These are phyloP conservation scores for Paramarasmius palmivorus DNA, from an alignment of 1,284 basidiomycete species.

Conservation along the genomic window DNA sequence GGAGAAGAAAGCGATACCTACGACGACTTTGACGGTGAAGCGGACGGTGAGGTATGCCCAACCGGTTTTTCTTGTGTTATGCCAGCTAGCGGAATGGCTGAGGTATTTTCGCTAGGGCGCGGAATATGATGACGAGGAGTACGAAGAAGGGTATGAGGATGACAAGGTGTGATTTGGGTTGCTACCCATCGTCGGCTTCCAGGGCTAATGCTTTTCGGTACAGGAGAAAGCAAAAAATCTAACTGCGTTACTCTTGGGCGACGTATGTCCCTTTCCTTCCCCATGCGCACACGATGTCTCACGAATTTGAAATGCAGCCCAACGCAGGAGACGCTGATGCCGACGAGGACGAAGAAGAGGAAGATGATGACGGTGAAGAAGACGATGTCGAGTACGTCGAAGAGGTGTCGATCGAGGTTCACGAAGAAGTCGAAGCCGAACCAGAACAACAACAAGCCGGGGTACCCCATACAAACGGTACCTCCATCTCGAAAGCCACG, in stretches of 20 bases:
- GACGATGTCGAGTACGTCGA: constrained; percentile 14
- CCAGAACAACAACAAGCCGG: constrained; percentile 5
- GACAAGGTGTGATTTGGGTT: background rate
- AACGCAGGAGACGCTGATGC: background rate
- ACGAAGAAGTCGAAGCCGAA: constrained; percentile 14
- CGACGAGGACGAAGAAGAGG: constrained; percentile 24
- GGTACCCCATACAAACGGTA: background rate
- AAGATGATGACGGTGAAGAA: constrained; percentile 16
- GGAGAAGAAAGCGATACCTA: constrained; percentile 15
- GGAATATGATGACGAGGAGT: constrained; percentile 6
- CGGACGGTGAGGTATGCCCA: background rate
- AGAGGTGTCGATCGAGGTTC: no score
- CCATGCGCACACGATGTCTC: background rate
- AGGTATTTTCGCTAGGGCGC: background rate
- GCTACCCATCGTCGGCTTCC: background rate
- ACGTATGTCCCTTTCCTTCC: constrained; percentile 6
- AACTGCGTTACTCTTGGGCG: constrained; percentile 12
- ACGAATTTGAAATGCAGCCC: background rate
- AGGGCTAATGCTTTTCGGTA: background rate
- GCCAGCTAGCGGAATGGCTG: background rate
- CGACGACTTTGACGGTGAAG: constrained; percentile 15
- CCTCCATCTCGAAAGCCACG: no score
- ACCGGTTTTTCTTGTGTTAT: no score
- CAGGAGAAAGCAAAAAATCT: constrained; percentile 4
- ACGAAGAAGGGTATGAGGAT: constrained; percentile 7